Evolutionary conservation across 139 green algal species (phyloP).

Genomic region (Coelastrella sp.): DNA sequence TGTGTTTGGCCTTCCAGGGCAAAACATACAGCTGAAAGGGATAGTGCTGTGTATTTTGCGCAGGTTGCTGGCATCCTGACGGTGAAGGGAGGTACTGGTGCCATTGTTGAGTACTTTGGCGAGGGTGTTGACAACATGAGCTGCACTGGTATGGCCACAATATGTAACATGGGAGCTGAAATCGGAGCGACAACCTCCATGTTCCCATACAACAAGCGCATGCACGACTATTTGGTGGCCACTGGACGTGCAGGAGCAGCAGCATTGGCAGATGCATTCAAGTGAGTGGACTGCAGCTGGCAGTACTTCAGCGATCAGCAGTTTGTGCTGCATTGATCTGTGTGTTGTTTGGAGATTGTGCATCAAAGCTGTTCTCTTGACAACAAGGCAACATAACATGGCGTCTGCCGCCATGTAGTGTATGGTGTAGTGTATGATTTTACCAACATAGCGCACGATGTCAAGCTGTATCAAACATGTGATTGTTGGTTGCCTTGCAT

Average conservation of each 20-base stretch:
- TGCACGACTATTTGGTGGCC: slow-evolving; percentile 90
- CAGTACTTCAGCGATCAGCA: no score
- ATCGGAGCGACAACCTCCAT: slow-evolving; percentile 97
- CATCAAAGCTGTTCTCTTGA: neutral
- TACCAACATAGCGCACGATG: no score
- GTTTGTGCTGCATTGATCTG: no score
- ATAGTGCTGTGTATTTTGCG: neutral
- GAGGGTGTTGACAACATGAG: slow-evolving; percentile 91
- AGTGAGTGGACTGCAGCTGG: slow-evolving; percentile 54
- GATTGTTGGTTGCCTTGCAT: no score
- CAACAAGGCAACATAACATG: no score
- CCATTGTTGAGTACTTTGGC: slow-evolving; percentile 97
- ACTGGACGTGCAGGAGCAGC: slow-evolving; percentile 79
- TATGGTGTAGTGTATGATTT: no score
- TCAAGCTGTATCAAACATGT: no score
- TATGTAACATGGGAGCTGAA: slow-evolving; percentile 98
- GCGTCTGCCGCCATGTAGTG: no score
- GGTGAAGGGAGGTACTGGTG: slow-evolving; percentile 95
- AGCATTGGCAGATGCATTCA: slow-evolving; percentile 81
- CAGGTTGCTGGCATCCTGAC: slow-evolving; percentile 94
- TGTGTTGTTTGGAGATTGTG: neutral
- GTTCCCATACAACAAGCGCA: slow-evolving; percentile 92
- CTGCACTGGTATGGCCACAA: slow-evolving; percentile 96
- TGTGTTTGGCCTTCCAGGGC: no score
- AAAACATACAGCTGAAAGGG: no score